Base-by-base conservation (phyloP, 768 basidiomycete species). In the Agaricus blazei region DNA sequence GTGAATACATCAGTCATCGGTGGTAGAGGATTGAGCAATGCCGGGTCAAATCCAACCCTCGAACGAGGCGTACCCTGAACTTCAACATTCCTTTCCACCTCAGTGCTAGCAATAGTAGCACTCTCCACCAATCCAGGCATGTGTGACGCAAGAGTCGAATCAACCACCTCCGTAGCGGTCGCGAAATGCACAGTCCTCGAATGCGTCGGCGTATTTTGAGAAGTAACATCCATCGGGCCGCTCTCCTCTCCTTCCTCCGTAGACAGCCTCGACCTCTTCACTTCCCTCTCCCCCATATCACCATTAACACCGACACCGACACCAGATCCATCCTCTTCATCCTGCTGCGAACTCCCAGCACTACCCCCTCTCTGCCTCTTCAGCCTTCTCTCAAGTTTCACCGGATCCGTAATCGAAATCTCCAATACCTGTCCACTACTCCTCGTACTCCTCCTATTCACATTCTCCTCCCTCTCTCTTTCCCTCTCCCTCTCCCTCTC, bases 401-500 rank as follows among this genome's bases (percentile, higher is more conserved):
- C 77, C 14, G 87, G 86, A 63, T 91, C 91, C 2, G 87, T 89
- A 54, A 90, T 87, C 5, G 76, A 61, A 36, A 88, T 70, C 63
- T 93, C 90, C 3, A 84, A 86, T 53, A 82, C 74, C 54, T 80
- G 78, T 1, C 91, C 91, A 63, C 83, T 90, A 52, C 83, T 75
- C 41, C 92, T 77, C 2, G 87, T 84, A 60, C 88, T 91, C 59
- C 89, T 75, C 56, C 90, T 73, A 1, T 79, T 59, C 34, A 77
- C 72, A 54, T 76, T 61, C 0, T 54, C 51, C n/a, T 61, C 67
- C 23, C 63, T 59, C 62, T 72, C 67, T 23, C 63, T 60, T 63
- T 72, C 65, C 42, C 67, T 63, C 15, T 64, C 68, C 51, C 71
- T 69, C 14, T 65, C 77, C 62, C 71, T 80, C 40, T 68, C 72